A percentile compares a stretch with the other conserved stretches of the same genome.
These are phyloP conservation scores for Fusarium dlaminii DNA, from an alignment of 2,329 filamentous ascomycete species.

Conservation along the genomic window DNA sequence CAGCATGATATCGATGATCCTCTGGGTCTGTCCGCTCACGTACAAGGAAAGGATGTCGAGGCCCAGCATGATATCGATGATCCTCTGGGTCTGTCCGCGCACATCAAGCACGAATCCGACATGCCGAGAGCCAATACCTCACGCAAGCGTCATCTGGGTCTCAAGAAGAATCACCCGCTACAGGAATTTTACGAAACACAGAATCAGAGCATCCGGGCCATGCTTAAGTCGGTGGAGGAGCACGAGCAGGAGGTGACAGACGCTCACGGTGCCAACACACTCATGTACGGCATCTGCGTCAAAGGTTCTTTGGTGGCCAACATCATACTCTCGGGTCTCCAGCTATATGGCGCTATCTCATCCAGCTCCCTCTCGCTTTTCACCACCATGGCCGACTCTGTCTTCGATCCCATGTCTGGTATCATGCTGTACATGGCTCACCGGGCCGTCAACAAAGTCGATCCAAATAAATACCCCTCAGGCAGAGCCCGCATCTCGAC, in stretches of 20 bases:
- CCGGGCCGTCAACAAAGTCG: slow-evolving; percentile 87
- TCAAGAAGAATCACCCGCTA: slow-evolving; percentile 62
- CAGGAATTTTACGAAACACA: slow-evolving; percentile 88
- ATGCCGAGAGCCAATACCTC: slow-evolving; percentile 81
- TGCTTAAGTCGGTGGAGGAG: slow-evolving; percentile 92
- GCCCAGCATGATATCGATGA: neutral
- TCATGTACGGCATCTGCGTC: slow-evolving; percentile 75
- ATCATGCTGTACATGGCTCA: slow-evolving; percentile 86
- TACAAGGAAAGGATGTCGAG: neutral
- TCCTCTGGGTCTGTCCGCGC: neutral
- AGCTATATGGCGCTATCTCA: slow-evolving; percentile 87
- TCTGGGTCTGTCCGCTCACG: neutral
- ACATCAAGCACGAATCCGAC: neutral
- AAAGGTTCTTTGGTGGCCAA: slow-evolving; percentile 83
- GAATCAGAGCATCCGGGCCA: slow-evolving; percentile 90
- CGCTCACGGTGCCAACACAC: slow-evolving; percentile 80
- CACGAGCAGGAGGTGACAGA: slow-evolving; percentile 86
- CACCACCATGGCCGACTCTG: slow-evolving; percentile 94
- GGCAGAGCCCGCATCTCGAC: slow-evolving; percentile 95
- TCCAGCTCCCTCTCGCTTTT: slow-evolving; percentile 93
- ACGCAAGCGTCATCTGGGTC: slow-evolving; percentile 70
- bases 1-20: neutral
- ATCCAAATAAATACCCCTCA: slow-evolving; percentile 85
- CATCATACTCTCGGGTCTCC: slow-evolving; percentile 78
- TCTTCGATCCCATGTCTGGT: slow-evolving; percentile 93